A percentile compares a stretch with the other conserved stretches of the same genome.
Conservation (phyloP, 768 basidiomycete species). For the Amanita inopinata region DNA sequence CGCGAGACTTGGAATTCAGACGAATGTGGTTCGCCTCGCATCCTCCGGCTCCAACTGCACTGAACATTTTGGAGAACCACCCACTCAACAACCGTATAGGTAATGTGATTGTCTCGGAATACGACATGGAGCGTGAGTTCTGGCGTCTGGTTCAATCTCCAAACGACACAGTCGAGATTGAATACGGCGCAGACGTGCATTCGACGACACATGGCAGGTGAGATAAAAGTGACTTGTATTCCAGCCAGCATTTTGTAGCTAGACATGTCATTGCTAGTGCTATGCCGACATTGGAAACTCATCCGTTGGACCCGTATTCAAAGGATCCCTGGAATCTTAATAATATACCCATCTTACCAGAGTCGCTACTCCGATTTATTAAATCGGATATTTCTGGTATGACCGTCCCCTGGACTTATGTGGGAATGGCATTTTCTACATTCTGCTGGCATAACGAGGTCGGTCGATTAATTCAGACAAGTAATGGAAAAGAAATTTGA, state of each 20-base stretch:
- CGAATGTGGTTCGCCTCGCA: constrained; percentile 82
- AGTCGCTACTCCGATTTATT: constrained; percentile 92
- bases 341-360: constrained; percentile 88
- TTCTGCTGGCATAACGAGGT: constrained; percentile 99
- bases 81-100: constrained; percentile 44
- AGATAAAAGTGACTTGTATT: constrained; percentile 13
- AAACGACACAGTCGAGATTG: constrained; percentile 90
- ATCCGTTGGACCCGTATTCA: constrained; percentile 79
- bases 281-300: constrained; percentile 92
- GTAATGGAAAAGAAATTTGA: background rate
- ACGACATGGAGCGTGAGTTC: constrained; percentile 90
- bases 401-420: constrained; percentile 99
- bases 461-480: constrained; percentile 12
- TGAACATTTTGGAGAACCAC: constrained; percentile 31
- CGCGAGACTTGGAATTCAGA: constrained; percentile 83
- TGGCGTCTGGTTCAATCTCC: constrained; percentile 92
- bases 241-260: constrained; percentile 3
- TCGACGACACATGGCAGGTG: constrained; percentile 97
- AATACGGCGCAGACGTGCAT: constrained; percentile 99
- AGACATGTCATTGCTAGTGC: constrained; percentile 41
- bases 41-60: constrained; percentile 33
- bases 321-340: constrained; percentile 97
- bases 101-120: constrained; percentile 67
- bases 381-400: constrained; percentile 99
- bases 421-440: constrained; percentile 97